Conservation (phyloP, 768 basidiomycete genomes). For the Floccularia luteovirens region DNA sequence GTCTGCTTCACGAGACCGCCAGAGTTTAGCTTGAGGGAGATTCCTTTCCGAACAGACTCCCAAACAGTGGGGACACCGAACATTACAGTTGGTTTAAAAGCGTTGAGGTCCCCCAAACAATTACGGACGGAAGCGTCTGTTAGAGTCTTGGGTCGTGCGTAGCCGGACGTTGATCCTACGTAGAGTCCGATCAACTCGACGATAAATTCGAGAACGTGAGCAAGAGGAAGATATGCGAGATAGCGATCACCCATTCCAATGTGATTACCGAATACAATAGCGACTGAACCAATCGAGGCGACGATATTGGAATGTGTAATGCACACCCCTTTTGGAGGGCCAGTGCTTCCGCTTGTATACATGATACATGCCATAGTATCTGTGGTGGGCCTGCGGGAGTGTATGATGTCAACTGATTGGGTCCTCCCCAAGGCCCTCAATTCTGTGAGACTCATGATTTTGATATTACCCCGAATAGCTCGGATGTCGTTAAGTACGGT, state of each 20-base stretch:
- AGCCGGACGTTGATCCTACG: constrained; percentile 77
- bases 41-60: constrained; percentile 96
- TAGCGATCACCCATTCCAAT: constrained; percentile 54
- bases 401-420: constrained; percentile 43
- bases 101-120: constrained; percentile 75
- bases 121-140: constrained; percentile 91
- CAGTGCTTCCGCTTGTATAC: constrained; percentile 86
- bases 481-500: constrained; percentile 53
- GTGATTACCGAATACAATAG: constrained; percentile 61
- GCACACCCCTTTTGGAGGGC: constrained; percentile 90
- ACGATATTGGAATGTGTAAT: constrained; percentile 85
- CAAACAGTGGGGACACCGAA: constrained; percentile 95
- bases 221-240: constrained; percentile 90
- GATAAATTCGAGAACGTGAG: constrained; percentile 93
- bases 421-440: constrained; percentile 60
- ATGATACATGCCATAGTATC: constrained; percentile 45
- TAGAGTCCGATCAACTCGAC: constrained; percentile 78
- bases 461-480: constrained; percentile 46
- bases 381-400: constrained; percentile 34
- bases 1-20: constrained; percentile 60
- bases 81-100: constrained; percentile 84
- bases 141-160: constrained; percentile 91
- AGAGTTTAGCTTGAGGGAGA: constrained; percentile 70
- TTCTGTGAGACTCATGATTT: constrained; percentile 60
- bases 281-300: constrained; percentile 80